A percentile compares a stretch with the other conserved stretches of the same genome.
These are phyloP conservation scores for Funneliformis geosporum DNA, from an alignment of 192 early-diverging fungal species.

Conservation along the genomic window DNA sequence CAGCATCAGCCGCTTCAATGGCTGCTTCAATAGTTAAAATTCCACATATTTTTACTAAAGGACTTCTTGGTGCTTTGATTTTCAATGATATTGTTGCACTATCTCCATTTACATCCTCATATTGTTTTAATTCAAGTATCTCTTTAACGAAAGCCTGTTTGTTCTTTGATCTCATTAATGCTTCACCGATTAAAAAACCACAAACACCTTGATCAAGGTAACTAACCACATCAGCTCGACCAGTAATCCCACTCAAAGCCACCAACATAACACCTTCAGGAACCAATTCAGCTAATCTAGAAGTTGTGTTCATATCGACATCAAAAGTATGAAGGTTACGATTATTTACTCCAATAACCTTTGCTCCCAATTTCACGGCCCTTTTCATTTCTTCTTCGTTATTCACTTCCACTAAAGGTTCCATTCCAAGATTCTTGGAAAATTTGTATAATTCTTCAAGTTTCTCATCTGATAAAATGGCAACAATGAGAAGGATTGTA, in stretches of 20 bases:
- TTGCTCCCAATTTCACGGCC: slow-evolving; percentile 79
- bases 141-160: slow-evolving; percentile 74
- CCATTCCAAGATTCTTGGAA: slow-evolving; percentile 83
- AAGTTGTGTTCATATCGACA: slow-evolving; percentile 89
- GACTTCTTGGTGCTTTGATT: neutral
- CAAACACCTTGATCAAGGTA: slow-evolving; percentile 78
- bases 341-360: slow-evolving; percentile 98
- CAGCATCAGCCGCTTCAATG: slow-evolving; percentile 66
- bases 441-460: slow-evolving; percentile 72
- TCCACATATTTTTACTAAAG: slow-evolving; percentile 93
- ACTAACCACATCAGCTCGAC: slow-evolving; percentile 76
- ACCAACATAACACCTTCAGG: slow-evolving; percentile 72
- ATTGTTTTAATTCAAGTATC: slow-evolving; percentile 51
- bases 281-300: slow-evolving; percentile 74
- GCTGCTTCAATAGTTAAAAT: slow-evolving; percentile 83
- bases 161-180: slow-evolving; percentile 85
- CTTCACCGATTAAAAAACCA: slow-evolving; percentile 92
- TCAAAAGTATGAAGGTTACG: slow-evolving; percentile 95
- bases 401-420: slow-evolving; percentile 99
- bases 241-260: slow-evolving; percentile 90
- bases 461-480: slow-evolving; percentile 77
- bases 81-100: slow-evolving; percentile 30
- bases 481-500: slow-evolving; percentile 93
- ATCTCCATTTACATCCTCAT: slow-evolving; percentile 12
- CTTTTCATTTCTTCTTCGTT: slow-evolving; percentile 84